These are phyloP conservation scores for Candida methanosorbosa DNA, from an alignment of 805 yeast species.

Conservation along the genomic window DNA sequence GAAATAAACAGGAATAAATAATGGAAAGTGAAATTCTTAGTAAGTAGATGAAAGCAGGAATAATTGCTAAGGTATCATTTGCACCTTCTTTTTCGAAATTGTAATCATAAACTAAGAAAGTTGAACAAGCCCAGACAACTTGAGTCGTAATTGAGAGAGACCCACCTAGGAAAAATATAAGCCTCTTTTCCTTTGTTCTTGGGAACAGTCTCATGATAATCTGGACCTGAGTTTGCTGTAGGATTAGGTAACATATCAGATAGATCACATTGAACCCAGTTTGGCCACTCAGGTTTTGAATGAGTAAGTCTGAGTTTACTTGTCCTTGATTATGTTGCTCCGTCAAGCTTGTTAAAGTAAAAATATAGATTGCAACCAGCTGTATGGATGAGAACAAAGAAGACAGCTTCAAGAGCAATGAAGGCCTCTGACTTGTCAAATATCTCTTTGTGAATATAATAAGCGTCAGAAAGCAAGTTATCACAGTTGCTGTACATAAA, in stretches of 20 bases:
- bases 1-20: slow-evolving; percentile 56
- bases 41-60: slow-evolving; percentile 69
- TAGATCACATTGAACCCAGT: slow-evolving; percentile 46
- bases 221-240: slow-evolving; percentile 64
- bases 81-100: slow-evolving; percentile 20
- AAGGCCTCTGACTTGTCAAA: slow-evolving; percentile 44
- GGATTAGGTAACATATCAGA: slow-evolving; percentile 44
- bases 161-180: slow-evolving; percentile 51
- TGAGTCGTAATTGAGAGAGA: slow-evolving; percentile 47
- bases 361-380: slow-evolving; percentile 39
- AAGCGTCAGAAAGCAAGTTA: slow-evolving; percentile 53
- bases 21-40: slow-evolving; percentile 64
- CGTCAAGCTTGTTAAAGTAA: slow-evolving; percentile 36
- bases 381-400: slow-evolving; percentile 47
- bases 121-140: slow-evolving; percentile 61
- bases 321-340: slow-evolving; percentile 37
- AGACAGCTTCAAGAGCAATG: slow-evolving; percentile 40
- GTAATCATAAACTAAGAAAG: slow-evolving; percentile 24
- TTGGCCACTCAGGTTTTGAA: slow-evolving; percentile 34
- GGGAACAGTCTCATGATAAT: slow-evolving; percentile 60
- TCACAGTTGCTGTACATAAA: slow-evolving; percentile 54
- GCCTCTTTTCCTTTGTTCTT: slow-evolving; percentile 59
- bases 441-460: slow-evolving; percentile 54
- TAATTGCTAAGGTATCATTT: slow-evolving; percentile 41
- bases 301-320: slow-evolving; percentile 33